Conservation (phyloP, 2,329 filamentous ascomycete genomes). For the Albophoma yamanashiensis region DNA sequence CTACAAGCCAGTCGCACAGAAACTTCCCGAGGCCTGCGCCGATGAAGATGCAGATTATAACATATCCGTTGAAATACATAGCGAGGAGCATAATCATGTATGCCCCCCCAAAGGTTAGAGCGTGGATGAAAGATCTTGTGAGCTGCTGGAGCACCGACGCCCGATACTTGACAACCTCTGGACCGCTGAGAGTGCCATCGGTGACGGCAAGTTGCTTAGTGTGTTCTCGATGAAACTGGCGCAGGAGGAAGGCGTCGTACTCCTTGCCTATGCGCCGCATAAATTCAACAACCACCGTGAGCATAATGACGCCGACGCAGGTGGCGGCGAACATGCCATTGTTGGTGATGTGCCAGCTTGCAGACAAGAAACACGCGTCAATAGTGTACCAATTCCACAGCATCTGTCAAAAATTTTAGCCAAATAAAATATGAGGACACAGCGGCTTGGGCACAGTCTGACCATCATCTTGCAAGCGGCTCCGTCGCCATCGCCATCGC, state of each 20-base stretch:
- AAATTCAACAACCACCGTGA: constrained; percentile 61
- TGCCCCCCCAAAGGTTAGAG: constrained; percentile 59
- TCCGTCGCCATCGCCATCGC: constrained; percentile 7
- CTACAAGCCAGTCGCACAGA: constrained; percentile 41
- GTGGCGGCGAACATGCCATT: constrained; percentile 65
- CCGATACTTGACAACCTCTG: constrained; percentile 26
- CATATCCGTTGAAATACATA: constrained; percentile 57
- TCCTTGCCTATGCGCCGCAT: constrained; percentile 61
- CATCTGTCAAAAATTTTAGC: constrained; percentile 40
- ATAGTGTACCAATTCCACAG: constrained; percentile 70
- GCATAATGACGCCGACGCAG: constrained; percentile 64
- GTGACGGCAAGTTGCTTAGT: constrained; percentile 11
- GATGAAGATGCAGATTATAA: constrained; percentile 67
- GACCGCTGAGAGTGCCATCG: constrained; percentile 6
- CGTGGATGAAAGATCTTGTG: constrained; percentile 55
- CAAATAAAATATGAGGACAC: not conserved
- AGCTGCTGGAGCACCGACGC: constrained; percentile 55
- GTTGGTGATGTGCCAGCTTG: constrained; percentile 61
- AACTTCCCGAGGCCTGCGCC: constrained; percentile 42
- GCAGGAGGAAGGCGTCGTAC: constrained; percentile 56
- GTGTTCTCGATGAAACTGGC: constrained; percentile 29
- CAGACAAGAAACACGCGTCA: constrained; percentile 60
- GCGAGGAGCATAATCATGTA: constrained; percentile 66
- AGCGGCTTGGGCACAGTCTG: constrained; percentile 1
- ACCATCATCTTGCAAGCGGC: constrained; percentile 22